Conservation (phyloP, 2,329 filamentous ascomycete genomes). For the Colletotrichum neosansevieriae region DNA sequence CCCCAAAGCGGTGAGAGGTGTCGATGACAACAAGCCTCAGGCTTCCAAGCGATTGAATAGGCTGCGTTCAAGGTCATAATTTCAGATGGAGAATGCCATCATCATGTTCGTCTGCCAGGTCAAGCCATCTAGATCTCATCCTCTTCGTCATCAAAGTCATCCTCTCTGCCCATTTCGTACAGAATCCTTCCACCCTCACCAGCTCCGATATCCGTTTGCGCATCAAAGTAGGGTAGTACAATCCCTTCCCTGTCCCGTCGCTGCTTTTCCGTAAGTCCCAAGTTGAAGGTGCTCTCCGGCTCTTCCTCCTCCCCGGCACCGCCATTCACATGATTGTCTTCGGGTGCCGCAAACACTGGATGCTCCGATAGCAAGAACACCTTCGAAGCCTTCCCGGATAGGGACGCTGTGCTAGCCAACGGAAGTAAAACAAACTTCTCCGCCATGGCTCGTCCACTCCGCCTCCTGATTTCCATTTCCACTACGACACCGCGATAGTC, state of each 20-base stretch:
- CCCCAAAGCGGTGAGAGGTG: too few relatives aligned
- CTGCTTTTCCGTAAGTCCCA: constrained; percentile 92
- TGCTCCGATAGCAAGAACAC: constrained; percentile 80
- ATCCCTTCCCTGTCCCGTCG: constrained; percentile 87
- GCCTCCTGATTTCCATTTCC: constrained; percentile 86
- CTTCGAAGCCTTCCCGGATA: constrained; percentile 46
- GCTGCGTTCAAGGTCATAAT: constrained; percentile 1
- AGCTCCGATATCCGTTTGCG: constrained; percentile 81
- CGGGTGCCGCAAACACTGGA: constrained; percentile 70
- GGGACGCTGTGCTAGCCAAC: constrained; percentile 29
- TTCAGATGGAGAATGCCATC: background rate
- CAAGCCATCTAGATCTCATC: constrained; percentile 77
- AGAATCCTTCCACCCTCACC: constrained; percentile 93
- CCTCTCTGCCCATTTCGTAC: constrained; percentile 96
- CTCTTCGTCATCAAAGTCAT: constrained; percentile 97
- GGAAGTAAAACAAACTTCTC: constrained; percentile 72
- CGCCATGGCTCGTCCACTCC: constrained; percentile 81
- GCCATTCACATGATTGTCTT: constrained; percentile 48
- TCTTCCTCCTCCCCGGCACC: constrained; percentile 59
- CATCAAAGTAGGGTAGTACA: constrained; percentile 95
- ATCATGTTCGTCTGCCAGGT: background rate
- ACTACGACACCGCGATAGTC: constrained; percentile 71
- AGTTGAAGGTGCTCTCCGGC: constrained; percentile 82
- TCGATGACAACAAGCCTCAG: too few relatives aligned
- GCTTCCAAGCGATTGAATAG: too few relatives aligned